phyloP scores from a whole-genome alignment of 2,329 filamentous ascomycete species.

The Keithomyces neogunnii region DNA sequence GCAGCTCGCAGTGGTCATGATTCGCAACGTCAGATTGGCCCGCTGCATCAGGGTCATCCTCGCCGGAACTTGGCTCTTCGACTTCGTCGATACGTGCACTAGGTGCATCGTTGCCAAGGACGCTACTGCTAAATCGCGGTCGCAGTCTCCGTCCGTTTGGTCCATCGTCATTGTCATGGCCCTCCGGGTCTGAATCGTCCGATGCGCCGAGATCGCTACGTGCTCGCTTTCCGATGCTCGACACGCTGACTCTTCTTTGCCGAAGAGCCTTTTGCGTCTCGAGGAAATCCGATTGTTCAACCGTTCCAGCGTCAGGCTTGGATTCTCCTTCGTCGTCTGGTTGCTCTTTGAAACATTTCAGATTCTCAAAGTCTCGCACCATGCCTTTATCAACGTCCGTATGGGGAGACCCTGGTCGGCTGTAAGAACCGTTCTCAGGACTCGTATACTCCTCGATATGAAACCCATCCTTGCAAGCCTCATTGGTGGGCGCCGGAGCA shows the following conservation, averaged over 20 bases:
- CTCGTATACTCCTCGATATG: too few relatives aligned
- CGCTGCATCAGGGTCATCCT: conserved; percentile 32
- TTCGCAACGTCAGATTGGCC: conserved; percentile 10
- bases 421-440: conserved; percentile 8
- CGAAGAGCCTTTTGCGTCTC: conserved; percentile 33
- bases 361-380: conserved; percentile 34
- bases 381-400: conserved; percentile 33
- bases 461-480: too few relatives aligned
- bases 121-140: conserved; percentile 36
- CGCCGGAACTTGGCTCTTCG: conserved; percentile 42
- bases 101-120: conserved; percentile 42
- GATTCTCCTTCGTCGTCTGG: conserved; percentile 18
- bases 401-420: conserved; percentile 29
- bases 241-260: conserved; percentile 39
- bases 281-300: conserved; percentile 20
- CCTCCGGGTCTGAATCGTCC: conserved; percentile 31
- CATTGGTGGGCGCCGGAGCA: too few relatives aligned
- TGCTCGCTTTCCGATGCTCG: conserved; percentile 47
- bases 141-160: conserved; percentile 40
- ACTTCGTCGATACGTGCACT: conserved; percentile 44
- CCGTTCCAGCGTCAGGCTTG: conserved; percentile 26
- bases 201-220: conserved; percentile 46
- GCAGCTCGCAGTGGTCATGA: conserved; percentile 33
- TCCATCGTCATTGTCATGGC: conserved; percentile 32
- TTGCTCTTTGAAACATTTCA: conserved; percentile 31